Conservation (phyloP, 2,329 filamentous ascomycete species). For the Microdochium paspali region DNA sequence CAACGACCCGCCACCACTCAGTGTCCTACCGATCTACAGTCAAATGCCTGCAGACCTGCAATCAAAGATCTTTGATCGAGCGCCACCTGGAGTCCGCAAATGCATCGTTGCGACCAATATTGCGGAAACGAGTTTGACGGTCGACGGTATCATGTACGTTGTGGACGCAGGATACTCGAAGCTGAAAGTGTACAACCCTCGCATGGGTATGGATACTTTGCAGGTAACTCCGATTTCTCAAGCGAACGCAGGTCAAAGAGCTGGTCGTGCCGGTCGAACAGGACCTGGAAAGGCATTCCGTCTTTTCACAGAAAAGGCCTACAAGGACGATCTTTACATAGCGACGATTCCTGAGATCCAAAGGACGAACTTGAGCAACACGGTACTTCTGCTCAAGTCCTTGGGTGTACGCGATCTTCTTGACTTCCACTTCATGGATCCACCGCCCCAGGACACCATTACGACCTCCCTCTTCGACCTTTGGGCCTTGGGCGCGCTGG, state of each 20-base stretch:
- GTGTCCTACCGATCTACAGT: conserved; percentile 95
- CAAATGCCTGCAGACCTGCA: conserved; percentile 98
- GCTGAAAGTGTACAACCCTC: conserved; percentile 95
- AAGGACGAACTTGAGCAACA: conserved; percentile 90
- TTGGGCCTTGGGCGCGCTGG: conserved; percentile 88
- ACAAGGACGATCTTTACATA: conserved; percentile 91
- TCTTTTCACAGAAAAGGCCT: conserved; percentile 88
- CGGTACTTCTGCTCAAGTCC: conserved; percentile 86
- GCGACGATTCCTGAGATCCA: conserved; percentile 98
- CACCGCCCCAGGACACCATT: conserved; percentile 94
- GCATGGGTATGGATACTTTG: conserved; percentile 98
- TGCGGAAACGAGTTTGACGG: conserved; percentile 93
- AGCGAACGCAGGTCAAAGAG: conserved; percentile 87
- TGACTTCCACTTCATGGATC: conserved; percentile 99
- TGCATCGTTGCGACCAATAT: conserved; percentile 99
- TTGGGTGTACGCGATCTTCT: conserved; percentile 88
- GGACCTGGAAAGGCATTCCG: conserved; percentile 93
- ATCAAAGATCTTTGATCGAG: conserved; percentile 93
- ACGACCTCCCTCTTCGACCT: conserved; percentile 95
- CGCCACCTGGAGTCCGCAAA: conserved; percentile 83
- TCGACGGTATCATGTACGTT: conserved; percentile 98
- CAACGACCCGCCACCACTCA: conserved; percentile 90
- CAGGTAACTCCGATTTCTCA: conserved; percentile 97
- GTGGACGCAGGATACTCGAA: conserved; percentile 96
- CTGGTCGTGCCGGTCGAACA: conserved; percentile 86